Conservation (phyloP, 768 basidiomycete species). For the Naganishia onofrii region DNA sequence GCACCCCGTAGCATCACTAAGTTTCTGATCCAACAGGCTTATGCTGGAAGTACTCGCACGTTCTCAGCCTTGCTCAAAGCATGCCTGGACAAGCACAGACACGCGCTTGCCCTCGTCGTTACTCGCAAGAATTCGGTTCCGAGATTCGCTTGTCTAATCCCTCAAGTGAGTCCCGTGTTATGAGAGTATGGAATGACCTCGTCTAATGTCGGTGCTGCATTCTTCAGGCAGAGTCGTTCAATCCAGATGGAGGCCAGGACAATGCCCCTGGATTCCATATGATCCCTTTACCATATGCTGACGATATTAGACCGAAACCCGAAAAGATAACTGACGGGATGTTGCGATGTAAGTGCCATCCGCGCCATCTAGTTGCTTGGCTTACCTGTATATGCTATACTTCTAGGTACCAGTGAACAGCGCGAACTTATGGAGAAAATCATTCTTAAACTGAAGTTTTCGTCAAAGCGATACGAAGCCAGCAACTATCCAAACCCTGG, state of each 20-base stretch:
- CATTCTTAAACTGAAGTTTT: slow-evolving; percentile 75
- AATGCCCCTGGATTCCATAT: slow-evolving; percentile 90
- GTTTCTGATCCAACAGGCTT: slow-evolving; percentile 48
- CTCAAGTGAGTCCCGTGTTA: slow-evolving; percentile 63
- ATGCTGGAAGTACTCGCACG: slow-evolving; percentile 86
- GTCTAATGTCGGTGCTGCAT: background rate
- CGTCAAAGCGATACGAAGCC: slow-evolving; percentile 77
- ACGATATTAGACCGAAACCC: slow-evolving; percentile 81
- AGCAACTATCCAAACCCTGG: slow-evolving; percentile 65
- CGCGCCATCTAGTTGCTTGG: slow-evolving; percentile 22
- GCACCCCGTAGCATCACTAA: background rate
- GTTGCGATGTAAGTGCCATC: slow-evolving; percentile 56
- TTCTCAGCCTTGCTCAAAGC: slow-evolving; percentile 82
- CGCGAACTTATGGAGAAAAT: slow-evolving; percentile 67
- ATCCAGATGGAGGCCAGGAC: slow-evolving; percentile 67
- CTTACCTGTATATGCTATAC: background rate
- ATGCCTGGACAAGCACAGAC: slow-evolving; percentile 74
- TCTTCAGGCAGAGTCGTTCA: slow-evolving; percentile 64
- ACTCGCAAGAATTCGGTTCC: slow-evolving; percentile 72
- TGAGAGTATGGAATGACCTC: background rate
- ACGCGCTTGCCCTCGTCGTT: slow-evolving; percentile 72
- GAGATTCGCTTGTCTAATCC: slow-evolving; percentile 76
- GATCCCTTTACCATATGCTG: slow-evolving; percentile 87
- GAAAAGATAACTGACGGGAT: slow-evolving; percentile 59
- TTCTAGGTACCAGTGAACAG: slow-evolving; percentile 66